Evolutionary conservation across 352 stramenopile genomes (phyloP), one percentile per base, ranked within the genome.

Genomic region (Phytophthora foliorum): DNA sequence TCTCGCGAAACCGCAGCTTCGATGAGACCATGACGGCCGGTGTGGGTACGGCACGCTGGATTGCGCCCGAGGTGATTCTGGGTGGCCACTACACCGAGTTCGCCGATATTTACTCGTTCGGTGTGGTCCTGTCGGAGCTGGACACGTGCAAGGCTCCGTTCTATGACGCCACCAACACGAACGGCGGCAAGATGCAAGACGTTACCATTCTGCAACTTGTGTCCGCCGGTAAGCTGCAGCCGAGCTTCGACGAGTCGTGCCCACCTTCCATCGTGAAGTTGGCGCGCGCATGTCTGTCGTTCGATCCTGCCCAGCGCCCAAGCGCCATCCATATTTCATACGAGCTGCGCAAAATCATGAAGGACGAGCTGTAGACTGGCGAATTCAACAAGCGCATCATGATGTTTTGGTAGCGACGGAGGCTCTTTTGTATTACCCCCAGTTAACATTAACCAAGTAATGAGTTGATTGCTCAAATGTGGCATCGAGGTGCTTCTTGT

Each of bases 281-380:
- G 49, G 84, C 81, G 39, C 72, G 68, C 9, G 86, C 81, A 24
- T 94, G 86, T 72, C 36, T 94, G 52, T 71, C 70, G 5, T 92
- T 91, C 54, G 79, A 94, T 59, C 81, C 84, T 9, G 77, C 72
- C 6, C 66, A 90, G 13, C 86, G 86, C 55, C 86, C 86, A 45
- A 89, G 80, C 52, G 86, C 86, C 34, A 91, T 94, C 57, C 81
- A 92, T 57, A 82, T 94, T 36, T 89, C 86, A 17, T 94, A 91
- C 74, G 79, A 91, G 66, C 65, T 93, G 58, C 83, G 84, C 46
- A 91, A 90, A 65, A 92, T 93, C 68, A 77, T 92, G 67, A 88
- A 86, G 70, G 82, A 90, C 49, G 79, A 85, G 67, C 67, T 90
- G 32, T 89, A 77, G 72, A 68, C 39, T 56, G 51, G 39, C 17